Evolutionary conservation across 306 rosid genomes (phyloP), one percentile per base, ranked within the genome.

Genomic region (Lablab purpureus): DNA sequence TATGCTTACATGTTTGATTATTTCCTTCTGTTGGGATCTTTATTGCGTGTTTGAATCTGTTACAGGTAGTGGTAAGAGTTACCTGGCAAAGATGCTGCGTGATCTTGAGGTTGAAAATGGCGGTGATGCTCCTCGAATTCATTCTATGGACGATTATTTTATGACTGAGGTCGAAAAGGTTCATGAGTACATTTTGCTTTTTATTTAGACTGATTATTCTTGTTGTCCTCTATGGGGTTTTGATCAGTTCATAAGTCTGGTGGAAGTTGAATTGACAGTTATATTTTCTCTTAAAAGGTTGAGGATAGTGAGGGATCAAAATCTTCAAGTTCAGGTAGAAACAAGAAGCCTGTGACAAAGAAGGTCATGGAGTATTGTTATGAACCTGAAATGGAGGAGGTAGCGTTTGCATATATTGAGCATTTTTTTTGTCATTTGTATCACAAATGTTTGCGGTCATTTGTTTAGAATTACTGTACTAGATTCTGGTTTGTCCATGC

Each of bases 321-420:
- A 75, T 88, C 97, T 80, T 88, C 92, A 45, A 85, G 85, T 82
- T 87, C 97, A 43, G 83, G 88, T 68, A 90, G 92, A 86, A 88
- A 87, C 86, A 95, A 95, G 91, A 95, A 88, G 88, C 87, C 89
- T 60, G 90, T 78, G 25, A 79, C 36, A 68, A 95, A 89, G 85
- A 95, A 80, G 85, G 93, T 93, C 88, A 93, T 93, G 96, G 99
- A 95, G 88, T 95, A 93, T 83, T 95, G 97, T 68, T 95, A 95
- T 73, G 99, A 93, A 93, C 96, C 99, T 84, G 98, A 95, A 85
- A 95, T 95, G 98, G 98, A 93, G 81, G 97, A 91, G 99, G 99
- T 92, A 93, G 55, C 23, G 45, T 72, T 66, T 54, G 10, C 67
- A 54, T 69, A 50, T 82, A 60, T 60, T 74, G 25, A 19, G 79